These are phyloP conservation scores for Anisodus tanguticus DNA, from an alignment of 257 asterid genomes.

Conservation along the genomic window DNA sequence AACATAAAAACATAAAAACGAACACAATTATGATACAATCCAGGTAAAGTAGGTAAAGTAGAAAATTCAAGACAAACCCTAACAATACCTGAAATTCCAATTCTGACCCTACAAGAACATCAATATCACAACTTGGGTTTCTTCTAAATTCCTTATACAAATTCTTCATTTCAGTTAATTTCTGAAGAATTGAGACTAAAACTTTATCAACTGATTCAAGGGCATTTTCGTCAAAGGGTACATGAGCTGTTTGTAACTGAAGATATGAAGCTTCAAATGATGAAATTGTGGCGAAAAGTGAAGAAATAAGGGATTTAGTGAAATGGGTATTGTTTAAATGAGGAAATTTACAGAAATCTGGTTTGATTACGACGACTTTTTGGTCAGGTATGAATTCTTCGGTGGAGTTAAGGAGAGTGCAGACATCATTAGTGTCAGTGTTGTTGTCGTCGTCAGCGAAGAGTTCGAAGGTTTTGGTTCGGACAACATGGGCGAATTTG, in stretches of 20 bases:
- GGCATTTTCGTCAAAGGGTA: slow-evolving; percentile 68
- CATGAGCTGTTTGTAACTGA: slow-evolving; percentile 91
- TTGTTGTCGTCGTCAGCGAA: slow-evolving; percentile 57
- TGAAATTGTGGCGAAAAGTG: slow-evolving; percentile 72
- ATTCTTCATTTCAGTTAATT: slow-evolving; percentile 67
- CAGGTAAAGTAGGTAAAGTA: too few species aligned
- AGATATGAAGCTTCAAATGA: slow-evolving; percentile 89
- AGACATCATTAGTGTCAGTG: slow-evolving; percentile 49
- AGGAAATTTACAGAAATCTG: slow-evolving; percentile 48
- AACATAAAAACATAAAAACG: too few species aligned
- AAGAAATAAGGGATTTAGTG: slow-evolving; percentile 53
- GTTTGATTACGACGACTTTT: slow-evolving; percentile 85
- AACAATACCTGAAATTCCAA: slow-evolving; percentile 55
- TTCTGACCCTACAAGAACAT: slow-evolving; percentile 62
- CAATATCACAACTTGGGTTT: slow-evolving; percentile 43
- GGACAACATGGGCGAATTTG: slow-evolving; percentile 84
- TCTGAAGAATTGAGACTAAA: slow-evolving; percentile 69
- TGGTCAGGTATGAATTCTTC: slow-evolving; percentile 89
- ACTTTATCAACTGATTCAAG: slow-evolving; percentile 71
- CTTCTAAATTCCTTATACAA: slow-evolving; percentile 51
- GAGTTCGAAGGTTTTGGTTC: slow-evolving; percentile 90
- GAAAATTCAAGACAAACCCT: too few species aligned
- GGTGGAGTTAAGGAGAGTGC: slow-evolving; percentile 74
- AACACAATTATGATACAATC: too few species aligned
- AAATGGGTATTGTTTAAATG: slow-evolving; percentile 36